Conservation (phyloP, 345 rosid genomes). For the Aegle marmelos region DNA sequence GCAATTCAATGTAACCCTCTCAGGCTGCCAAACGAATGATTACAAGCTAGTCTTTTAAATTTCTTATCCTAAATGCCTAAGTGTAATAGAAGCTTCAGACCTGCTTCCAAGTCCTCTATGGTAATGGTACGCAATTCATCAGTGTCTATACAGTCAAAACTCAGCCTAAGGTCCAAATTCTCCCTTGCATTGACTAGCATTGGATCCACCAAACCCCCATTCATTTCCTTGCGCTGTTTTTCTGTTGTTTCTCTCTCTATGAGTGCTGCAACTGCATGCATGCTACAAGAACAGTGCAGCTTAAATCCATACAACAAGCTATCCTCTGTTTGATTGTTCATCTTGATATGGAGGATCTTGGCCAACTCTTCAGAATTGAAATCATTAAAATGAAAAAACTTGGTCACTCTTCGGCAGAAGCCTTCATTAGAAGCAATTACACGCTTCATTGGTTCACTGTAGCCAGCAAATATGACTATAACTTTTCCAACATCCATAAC, state of each 20-base stretch:
- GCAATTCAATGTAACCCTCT: neutral
- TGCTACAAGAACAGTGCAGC: slow-evolving; percentile 62
- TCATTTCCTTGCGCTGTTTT: slow-evolving; percentile 87
- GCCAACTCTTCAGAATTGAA: slow-evolving; percentile 72
- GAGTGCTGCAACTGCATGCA: slow-evolving; percentile 57
- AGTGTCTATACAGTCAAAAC: slow-evolving; percentile 69
- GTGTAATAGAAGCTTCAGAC: slow-evolving; percentile 50
- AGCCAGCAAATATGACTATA: slow-evolving; percentile 93
- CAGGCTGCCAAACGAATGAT: neutral
- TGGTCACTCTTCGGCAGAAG: slow-evolving; percentile 94
- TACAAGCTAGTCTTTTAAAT: neutral
- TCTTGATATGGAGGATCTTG: slow-evolving; percentile 79
- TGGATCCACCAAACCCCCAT: slow-evolving; percentile 85
- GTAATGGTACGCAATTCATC: slow-evolving; percentile 69
- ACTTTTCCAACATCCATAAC: slow-evolving; percentile 91
- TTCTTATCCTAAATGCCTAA: slow-evolving; percentile 13
- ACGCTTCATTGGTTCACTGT: slow-evolving; percentile 95
- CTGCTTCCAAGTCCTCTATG: slow-evolving; percentile 71
- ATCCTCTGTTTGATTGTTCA: slow-evolving; percentile 63
- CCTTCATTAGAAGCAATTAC: slow-evolving; percentile 94
- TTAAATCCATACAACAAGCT: slow-evolving; percentile 66
- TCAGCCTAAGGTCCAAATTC: slow-evolving; percentile 78
- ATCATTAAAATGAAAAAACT: slow-evolving; percentile 80
- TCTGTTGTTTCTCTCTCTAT: slow-evolving; percentile 73
- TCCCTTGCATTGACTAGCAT: slow-evolving; percentile 91